phyloP scores from a whole-genome alignment of 371 early-diverging fungal species.

The Syncephalastrum contaminatum region DNA sequence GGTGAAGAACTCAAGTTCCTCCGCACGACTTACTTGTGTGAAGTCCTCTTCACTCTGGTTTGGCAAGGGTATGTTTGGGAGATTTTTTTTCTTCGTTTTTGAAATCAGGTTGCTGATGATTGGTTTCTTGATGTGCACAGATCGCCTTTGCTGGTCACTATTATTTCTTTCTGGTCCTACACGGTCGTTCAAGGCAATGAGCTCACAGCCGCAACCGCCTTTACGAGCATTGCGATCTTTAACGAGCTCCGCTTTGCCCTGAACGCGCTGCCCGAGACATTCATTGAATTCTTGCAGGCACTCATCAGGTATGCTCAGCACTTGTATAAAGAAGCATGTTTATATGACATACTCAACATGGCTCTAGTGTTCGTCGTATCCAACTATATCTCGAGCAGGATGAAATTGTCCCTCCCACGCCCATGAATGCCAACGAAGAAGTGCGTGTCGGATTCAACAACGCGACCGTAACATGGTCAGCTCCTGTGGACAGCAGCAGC shows the following conservation, averaged over 20 bases:
- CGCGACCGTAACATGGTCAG: constrained; percentile 44
- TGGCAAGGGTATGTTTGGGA: constrained; percentile 41
- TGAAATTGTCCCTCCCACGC: constrained; percentile 57
- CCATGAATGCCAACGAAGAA: constrained; percentile 33
- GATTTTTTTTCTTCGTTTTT: background rate
- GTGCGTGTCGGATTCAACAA: constrained; percentile 47
- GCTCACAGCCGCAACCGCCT: constrained; percentile 63
- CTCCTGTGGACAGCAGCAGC: constrained; percentile 23
- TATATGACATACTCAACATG: background rate
- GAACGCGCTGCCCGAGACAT: constrained; percentile 55
- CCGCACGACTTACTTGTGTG: constrained; percentile 29
- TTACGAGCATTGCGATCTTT: constrained; percentile 59
- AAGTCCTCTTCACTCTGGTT: constrained; percentile 25
- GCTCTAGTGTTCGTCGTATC: constrained; percentile 59
- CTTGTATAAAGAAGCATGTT: background rate
- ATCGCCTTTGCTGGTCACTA: constrained; percentile 57
- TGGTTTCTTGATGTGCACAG: constrained; percentile 11
- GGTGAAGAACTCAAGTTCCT: constrained; percentile 51
- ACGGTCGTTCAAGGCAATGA: constrained; percentile 55
- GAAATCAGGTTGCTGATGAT: background rate
- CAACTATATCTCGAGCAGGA: constrained; percentile 70
- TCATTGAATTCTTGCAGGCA: constrained; percentile 45
- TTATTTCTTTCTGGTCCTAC: constrained; percentile 56
- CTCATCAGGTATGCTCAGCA: constrained; percentile 26
- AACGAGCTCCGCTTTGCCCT: constrained; percentile 55